Percentiles rank a stretch among this genome's conserved stretches.
Conservation (phyloP, 768 basidiomycete species). For the Suillus ampliporus region DNA sequence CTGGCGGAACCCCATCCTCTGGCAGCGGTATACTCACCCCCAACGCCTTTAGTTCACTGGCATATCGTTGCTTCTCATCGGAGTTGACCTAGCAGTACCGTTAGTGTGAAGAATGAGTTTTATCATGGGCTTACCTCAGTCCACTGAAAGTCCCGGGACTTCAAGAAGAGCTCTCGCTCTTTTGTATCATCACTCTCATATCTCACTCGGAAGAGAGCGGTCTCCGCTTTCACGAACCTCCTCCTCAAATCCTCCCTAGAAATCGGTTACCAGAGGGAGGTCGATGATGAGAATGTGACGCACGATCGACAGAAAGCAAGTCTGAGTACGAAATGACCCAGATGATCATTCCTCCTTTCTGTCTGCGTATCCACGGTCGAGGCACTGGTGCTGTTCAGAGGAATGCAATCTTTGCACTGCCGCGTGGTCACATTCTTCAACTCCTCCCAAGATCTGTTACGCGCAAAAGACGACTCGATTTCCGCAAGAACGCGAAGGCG, state of each 20-base stretch:
- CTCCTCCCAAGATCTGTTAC: constrained; percentile 84
- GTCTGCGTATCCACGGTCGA: constrained; percentile 51
- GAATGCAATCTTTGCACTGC: constrained; percentile 80
- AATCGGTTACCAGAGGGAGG: not conserved
- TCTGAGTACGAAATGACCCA: constrained; percentile 92
- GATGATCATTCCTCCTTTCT: constrained; percentile 82
- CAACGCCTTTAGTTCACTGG: constrained; percentile 50
- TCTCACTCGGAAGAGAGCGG: constrained; percentile 80
- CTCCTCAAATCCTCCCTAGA: constrained; percentile 86
- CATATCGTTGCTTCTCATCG: constrained; percentile 57
- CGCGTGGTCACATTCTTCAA: constrained; percentile 62
- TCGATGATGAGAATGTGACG: constrained; percentile 39
- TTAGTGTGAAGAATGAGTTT: constrained; percentile 12
- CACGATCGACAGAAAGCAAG: constrained; percentile 97
- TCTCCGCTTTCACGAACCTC: constrained; percentile 90
- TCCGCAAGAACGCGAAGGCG: constrained; percentile 87
- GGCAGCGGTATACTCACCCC: constrained; percentile 18
- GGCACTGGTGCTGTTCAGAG: constrained; percentile 64
- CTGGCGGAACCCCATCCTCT: not conserved
- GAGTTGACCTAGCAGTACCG: constrained; percentile 53
- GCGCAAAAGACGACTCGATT: constrained; percentile 87
- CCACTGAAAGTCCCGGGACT: constrained; percentile 69
- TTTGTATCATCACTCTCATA: constrained; percentile 66
- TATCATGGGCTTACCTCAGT: constrained; percentile 48
- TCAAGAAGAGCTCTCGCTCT: constrained; percentile 72